Percentiles rank a stretch among this genome's conserved stretches.
Evolutionary conservation across 805 yeast genomes (phyloP).

Genomic region (Candida bentonensis): DNA sequence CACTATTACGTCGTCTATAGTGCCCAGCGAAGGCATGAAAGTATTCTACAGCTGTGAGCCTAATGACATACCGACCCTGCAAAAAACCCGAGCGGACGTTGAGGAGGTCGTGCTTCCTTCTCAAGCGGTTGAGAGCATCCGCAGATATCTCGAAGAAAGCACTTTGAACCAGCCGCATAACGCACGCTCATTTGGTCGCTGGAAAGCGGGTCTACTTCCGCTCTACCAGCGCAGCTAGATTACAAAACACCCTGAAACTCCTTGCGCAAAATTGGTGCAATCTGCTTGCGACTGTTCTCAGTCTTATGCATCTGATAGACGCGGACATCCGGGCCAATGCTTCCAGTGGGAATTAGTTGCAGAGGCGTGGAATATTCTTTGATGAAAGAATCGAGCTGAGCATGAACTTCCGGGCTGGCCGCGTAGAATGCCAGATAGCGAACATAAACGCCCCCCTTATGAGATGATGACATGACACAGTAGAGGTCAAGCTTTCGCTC

Average conservation of each 20-base stretch:
- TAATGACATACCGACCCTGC: constrained; percentile 16
- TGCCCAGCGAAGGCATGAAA: constrained; percentile 25
- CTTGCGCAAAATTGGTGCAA: constrained; percentile 46
- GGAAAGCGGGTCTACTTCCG: constrained; percentile 19
- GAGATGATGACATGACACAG: constrained; percentile 36
- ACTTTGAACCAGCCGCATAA: constrained; percentile 25
- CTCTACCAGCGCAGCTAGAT: not conserved
- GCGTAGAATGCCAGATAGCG: constrained; percentile 31
- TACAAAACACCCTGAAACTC: constrained; percentile 5
- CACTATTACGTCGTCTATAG: constrained; percentile 13
- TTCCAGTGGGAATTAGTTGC: constrained; percentile 3
- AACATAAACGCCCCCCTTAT: constrained; percentile 20
- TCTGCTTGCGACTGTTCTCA: constrained; percentile 70
- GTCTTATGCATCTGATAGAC: constrained; percentile 37
- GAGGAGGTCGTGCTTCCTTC: constrained; percentile 26
- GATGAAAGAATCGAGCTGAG: constrained; percentile 17
- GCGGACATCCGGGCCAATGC: constrained; percentile 6
- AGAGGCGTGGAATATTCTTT: constrained; percentile 8
- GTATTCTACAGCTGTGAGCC: constrained; percentile 29
- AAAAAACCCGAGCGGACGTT: constrained; percentile 25
- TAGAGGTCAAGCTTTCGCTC: constrained; percentile 26
- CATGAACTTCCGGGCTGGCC: constrained; percentile 11
- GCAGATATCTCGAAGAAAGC: constrained; percentile 14
- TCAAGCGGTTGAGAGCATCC: constrained; percentile 21
- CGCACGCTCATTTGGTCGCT: constrained; percentile 12